Base-by-base conservation (phyloP, 257 asterid species). In the Avicennia marina region DNA sequence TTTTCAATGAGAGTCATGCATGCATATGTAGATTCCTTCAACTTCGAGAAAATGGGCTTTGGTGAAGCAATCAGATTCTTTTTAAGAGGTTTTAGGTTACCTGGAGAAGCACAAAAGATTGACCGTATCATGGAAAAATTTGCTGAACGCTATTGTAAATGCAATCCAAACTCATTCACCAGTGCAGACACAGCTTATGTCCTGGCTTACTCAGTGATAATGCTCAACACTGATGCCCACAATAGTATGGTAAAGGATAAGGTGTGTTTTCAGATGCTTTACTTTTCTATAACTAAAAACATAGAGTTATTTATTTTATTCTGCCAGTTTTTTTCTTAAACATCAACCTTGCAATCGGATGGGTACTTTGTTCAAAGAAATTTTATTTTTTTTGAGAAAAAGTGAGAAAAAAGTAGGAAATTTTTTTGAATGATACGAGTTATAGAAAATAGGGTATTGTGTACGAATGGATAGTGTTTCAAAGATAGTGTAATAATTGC, bases 181-280 rank as follows among this genome's bases (percentile, higher is more conserved):
- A 93, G 97, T 32, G 98, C 98, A 25, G 98, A 93, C 53, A 85
- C 97, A 31, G 98, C 98, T 61, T 93, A 93, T 66, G 98, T 93
- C 69, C 94, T 93, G 67, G 98, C 97, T 27, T 93, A 91, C 73
- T 86, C 98, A 20, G 98, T 91, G 70, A 91, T 91, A 67, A 86
- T 91, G 97, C 98, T 91, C 75, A 93, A 93, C 66, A 93, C 98
- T 18, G 98, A 93, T 84, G 98, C 98, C 56, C 98, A 93, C 72
- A 93, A 93, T 72, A 83, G 65, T 78, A 93, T 86, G 95, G 98
- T 93, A 67, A 93, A 93, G 53, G 97, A 93, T 73, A 93, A 93
- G 97, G 98, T 93, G 72, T 51, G 78, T 65, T 40, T 40, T 15
- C 41, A 36, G 10, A 29, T 36, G 6, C 41, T 11, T 36, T 36